phyloP scores from a whole-genome alignment of 345 rosid species.

The Ailanthus altissimus region DNA sequence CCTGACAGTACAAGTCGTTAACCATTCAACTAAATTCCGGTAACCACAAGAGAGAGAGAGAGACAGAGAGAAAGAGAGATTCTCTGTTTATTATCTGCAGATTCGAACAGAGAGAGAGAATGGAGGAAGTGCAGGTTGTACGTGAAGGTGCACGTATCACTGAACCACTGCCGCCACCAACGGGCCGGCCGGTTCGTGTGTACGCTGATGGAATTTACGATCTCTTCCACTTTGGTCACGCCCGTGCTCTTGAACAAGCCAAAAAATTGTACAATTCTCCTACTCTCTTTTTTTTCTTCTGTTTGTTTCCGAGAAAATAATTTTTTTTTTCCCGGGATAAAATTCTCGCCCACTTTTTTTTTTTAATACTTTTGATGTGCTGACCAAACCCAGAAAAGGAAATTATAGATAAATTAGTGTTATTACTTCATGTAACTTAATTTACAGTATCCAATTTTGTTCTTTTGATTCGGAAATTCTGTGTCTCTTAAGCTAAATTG shows the following conservation, averaged over 20 bases:
- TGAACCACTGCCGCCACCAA: neutral
- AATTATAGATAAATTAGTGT: neutral
- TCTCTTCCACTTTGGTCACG: conserved; percentile 71
- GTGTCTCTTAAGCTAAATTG: too few species aligned
- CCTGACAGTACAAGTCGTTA: too few species aligned
- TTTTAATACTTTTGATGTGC: neutral
- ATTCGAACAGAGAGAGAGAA: neutral
- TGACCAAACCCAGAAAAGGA: neutral
- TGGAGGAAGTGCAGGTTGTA: conserved; percentile 18
- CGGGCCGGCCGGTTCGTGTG: conserved; percentile 46
- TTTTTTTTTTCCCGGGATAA: neutral
- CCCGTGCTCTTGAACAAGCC: conserved; percentile 74
- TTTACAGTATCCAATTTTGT: neutral
- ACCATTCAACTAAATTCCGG: too few species aligned
- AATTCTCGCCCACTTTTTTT: neutral
- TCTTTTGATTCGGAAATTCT: too few species aligned
- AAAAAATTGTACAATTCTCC: conserved; percentile 57
- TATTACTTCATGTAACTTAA: neutral
- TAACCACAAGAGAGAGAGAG: too few species aligned
- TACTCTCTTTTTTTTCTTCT: neutral
- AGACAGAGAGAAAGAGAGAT: too few species aligned
- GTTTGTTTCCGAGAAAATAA: neutral
- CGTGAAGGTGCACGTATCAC: neutral
- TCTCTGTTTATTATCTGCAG: neutral
- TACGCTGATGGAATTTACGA: conserved; percentile 74